phyloP scores from a whole-genome alignment of 1,284 basidiomycete species.

The Tremellales sp. region DNA sequence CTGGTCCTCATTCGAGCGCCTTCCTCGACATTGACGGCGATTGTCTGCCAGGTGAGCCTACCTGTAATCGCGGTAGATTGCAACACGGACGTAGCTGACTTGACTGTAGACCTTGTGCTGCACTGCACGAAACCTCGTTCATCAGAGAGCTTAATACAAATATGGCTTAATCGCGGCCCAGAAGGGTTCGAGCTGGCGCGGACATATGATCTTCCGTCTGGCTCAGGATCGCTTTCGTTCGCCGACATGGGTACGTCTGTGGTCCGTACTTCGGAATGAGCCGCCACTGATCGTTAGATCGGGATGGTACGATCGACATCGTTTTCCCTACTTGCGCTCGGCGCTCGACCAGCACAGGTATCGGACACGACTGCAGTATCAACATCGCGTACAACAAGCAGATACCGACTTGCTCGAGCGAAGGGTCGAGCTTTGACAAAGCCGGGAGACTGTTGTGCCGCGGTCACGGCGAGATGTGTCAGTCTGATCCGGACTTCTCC shows the following conservation, averaged over 20 bases:
- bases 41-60: constrained; percentile 72
- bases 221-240: constrained; percentile 76
- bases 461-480: constrained; percentile 73
- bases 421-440: constrained; percentile 10
- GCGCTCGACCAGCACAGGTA: constrained; percentile 62
- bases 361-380: constrained; percentile 71
- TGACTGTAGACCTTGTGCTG: constrained; percentile 84
- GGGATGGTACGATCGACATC: constrained; percentile 95
- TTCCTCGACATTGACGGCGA: constrained; percentile 95
- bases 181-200: constrained; percentile 69
- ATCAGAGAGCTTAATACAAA: constrained; percentile 67
- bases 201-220: constrained; percentile 66
- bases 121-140: constrained; percentile 61
- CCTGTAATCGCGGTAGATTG: too few relatives aligned
- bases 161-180: constrained; percentile 82
- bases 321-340: constrained; percentile 79
- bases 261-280: too few relatives aligned
- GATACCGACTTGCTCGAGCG: constrained; percentile 65
- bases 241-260: constrained; percentile 80
- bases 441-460: constrained; percentile 56
- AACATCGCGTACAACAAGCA: constrained; percentile 95
- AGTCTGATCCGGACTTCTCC: constrained; percentile 70
- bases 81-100: too few relatives aligned
- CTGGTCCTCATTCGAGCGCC: constrained; percentile 88
- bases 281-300: constrained; percentile 61